phyloP scores from a whole-genome alignment of 2,329 filamentous ascomycete genomes.

The Cytospora piceicola region DNA sequence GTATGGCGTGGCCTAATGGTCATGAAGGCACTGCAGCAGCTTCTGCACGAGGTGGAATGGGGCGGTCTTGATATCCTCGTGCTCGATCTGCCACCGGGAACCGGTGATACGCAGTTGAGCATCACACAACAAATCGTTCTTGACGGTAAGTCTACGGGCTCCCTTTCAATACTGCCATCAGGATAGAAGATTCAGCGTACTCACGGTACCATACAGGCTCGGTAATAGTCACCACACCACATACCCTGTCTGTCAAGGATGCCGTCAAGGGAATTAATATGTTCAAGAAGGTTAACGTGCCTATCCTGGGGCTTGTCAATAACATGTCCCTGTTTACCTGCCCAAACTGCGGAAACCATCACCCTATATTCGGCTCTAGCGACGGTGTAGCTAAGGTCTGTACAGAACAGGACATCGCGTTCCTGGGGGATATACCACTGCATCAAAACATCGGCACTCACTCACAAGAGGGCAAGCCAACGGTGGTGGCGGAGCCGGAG shows the following conservation, averaged over 20 bases:
- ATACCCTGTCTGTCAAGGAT: slow-evolving; percentile 90
- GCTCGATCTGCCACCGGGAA: slow-evolving; percentile 89
- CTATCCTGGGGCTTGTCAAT: slow-evolving; percentile 84
- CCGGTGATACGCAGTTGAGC: slow-evolving; percentile 94
- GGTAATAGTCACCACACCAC: slow-evolving; percentile 89
- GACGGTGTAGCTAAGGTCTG: slow-evolving; percentile 72
- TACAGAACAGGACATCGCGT: slow-evolving; percentile 70
- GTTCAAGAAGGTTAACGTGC: slow-evolving; percentile 83
- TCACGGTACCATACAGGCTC: slow-evolving; percentile 55
- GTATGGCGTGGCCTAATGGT: slow-evolving; percentile 98
- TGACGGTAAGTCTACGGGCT: slow-evolving; percentile 62
- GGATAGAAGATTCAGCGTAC: neutral
- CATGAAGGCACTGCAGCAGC: slow-evolving; percentile 93
- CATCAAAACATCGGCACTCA: slow-evolving; percentile 86
- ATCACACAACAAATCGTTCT: slow-evolving; percentile 93
- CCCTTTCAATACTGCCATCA: slow-evolving; percentile 9
- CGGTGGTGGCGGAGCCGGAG: slow-evolving; percentile 82
- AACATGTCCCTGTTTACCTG: slow-evolving; percentile 90
- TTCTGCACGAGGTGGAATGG: slow-evolving; percentile 96
- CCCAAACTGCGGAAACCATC: slow-evolving; percentile 74
- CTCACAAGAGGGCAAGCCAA: slow-evolving; percentile 84
- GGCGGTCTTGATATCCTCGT: slow-evolving; percentile 85
- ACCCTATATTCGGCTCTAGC: slow-evolving; percentile 73
- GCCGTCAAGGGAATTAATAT: slow-evolving; percentile 90
- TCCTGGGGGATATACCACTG: slow-evolving; percentile 87